Base-by-base conservation (phyloP, 768 basidiomycete genomes). In the Exidia glandulosa region DNA sequence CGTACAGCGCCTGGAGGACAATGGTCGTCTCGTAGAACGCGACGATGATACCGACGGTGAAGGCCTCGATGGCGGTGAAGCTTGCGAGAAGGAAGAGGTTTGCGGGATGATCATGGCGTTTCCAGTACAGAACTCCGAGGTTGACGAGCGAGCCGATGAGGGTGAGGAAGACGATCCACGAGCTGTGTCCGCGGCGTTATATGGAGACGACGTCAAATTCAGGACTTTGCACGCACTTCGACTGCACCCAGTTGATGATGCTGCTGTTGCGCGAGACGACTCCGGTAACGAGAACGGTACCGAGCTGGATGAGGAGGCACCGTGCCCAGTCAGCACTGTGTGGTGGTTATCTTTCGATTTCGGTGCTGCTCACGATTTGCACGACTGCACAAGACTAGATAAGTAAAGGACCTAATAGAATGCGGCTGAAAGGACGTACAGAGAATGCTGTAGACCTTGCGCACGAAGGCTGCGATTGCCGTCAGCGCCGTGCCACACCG, bases 41-140 rank as follows among this genome's bases (percentile, higher is more conserved):
- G 29, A 89, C 80, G 32, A 87, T 83, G 7, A 90, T 76, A n/a
- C 96, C 96, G 55, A 99, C 77, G 12, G 92, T 86, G 69, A 91
- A 85, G 4, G 91, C 87, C 72, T 99, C 96, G 77, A 95, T 78
- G 27, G 89, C 68, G 9, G 96, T 99, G 74, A 98, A 99, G 2
- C 87, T 77, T 23, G 86, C 83, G 36, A 99, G 77, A 31, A 97
- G 76, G 52, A 91, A 77, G 61, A 95, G 77, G 72, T 99, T 99
- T 70, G 83, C 76, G 27, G 95, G 95, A 70, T 90, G 84, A 69
- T 82, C 84, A 72, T 95, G 94, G 60, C 94, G 85, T 73, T 96
- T 94, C 88, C 88, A 94, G 76, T 84, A 95, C n/a, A n/a, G n/a
- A 34, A 90, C 73, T 1, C 85, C 84, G 31, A 96, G 82, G 62